Conservation (phyloP, 441 rosid genomes). For the Breynia disticha region DNA sequence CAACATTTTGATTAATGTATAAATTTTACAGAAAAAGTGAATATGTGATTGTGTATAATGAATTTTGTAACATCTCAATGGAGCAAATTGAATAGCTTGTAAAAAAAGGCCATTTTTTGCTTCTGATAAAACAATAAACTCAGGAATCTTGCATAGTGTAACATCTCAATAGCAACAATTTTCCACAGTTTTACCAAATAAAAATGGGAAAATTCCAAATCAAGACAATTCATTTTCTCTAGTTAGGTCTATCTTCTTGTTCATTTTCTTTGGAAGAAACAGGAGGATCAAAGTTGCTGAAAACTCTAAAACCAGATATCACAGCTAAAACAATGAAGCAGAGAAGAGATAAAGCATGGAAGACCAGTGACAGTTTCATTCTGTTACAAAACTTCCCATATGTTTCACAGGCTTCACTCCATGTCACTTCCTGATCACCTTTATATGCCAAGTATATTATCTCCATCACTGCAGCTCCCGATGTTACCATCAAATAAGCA, state of each 20-base stretch:
- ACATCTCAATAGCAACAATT: no score
- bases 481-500: constrained; percentile 71
- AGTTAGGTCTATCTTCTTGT: constrained; percentile 22
- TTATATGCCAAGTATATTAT: constrained; percentile 49
- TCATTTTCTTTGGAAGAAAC: constrained; percentile 29
- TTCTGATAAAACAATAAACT: no score
- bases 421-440: constrained; percentile 59
- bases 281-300: constrained; percentile 64
- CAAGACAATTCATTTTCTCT: no score
- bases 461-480: constrained; percentile 62
- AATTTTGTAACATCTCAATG: no score
- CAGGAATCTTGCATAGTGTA: no score
- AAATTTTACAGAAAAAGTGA: no score
- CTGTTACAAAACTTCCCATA: constrained; percentile 54
- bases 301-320: constrained; percentile 69
- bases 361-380: constrained; percentile 43
- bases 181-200: no score
- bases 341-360: constrained; percentile 50
- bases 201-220: no score
- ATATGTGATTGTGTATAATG: no score
- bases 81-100: no score
- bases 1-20: no score
- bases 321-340: constrained; percentile 53
- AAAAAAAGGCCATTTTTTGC: no score
- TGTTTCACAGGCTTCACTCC: constrained; percentile 74